Evolutionary conservation across 2,329 filamentous ascomycete species (phyloP).

Genomic region (Aureobasidium sp.): DNA sequence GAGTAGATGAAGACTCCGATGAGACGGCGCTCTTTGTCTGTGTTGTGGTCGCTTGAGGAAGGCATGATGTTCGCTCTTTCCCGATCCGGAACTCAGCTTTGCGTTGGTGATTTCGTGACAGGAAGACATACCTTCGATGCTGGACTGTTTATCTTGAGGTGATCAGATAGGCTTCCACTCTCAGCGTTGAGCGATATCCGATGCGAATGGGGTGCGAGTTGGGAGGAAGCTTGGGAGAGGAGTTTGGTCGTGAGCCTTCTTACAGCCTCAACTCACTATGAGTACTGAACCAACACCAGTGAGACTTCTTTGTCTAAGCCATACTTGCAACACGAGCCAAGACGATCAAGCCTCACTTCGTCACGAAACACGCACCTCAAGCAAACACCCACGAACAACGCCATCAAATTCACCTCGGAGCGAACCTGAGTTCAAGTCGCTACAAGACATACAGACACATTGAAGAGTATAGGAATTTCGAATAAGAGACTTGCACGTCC

Average conservation of each 20-base stretch:
- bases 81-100: background rate
- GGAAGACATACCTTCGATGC: background rate
- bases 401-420: too few species aligned
- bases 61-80: background rate
- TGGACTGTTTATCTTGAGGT: background rate
- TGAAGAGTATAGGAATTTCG: too few species aligned
- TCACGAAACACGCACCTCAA: background rate
- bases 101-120: background rate
- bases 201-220: background rate
- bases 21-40: background rate
- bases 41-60: conserved; percentile 8
- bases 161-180: background rate
- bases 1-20: background rate
- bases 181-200: too few species aligned
- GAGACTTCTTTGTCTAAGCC: background rate
- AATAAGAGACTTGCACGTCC: too few species aligned
- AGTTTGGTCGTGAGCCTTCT: too few species aligned
- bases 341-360: background rate
- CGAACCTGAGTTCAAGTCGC: too few species aligned
- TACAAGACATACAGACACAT: too few species aligned
- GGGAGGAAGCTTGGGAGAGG: background rate
- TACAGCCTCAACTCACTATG: too few species aligned
- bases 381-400: background rate
- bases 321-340: background rate
- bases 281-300: background rate